These are phyloP conservation scores for Stemphylium vesicarium DNA, from an alignment of 2,329 filamentous ascomycete genomes.

Conservation along the genomic window DNA sequence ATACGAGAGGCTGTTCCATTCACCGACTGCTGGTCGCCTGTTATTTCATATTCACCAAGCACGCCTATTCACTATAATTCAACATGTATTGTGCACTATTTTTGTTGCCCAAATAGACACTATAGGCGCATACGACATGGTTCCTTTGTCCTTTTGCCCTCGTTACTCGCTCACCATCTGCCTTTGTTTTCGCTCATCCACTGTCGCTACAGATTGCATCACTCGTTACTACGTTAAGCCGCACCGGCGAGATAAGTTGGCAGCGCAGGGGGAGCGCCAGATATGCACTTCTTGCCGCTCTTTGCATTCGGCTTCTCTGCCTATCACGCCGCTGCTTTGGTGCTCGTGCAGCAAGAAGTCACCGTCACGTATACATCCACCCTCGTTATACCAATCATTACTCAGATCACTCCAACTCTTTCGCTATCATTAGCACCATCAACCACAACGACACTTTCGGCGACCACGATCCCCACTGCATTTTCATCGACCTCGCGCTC, in stretches of 20 bases:
- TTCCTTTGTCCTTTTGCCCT: not conserved
- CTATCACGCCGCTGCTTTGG: not conserved
- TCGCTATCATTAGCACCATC: not conserved
- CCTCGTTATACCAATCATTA: not conserved
- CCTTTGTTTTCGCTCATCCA: not conserved
- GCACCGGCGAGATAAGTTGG: not conserved
- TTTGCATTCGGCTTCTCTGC: not conserved
- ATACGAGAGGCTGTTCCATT: slow-evolving; percentile 15
- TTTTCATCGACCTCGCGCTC: too few relatives aligned
- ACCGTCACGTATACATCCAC: not conserved
- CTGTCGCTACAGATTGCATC: not conserved
- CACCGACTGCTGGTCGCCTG: slow-evolving; percentile 2
- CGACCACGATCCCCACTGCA: not conserved
- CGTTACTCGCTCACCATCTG: too few relatives aligned
- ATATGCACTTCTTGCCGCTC: not conserved
- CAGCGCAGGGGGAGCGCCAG: not conserved
- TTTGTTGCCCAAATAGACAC: not conserved
- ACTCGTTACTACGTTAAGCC: not conserved
- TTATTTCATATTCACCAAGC: slow-evolving; percentile 1
- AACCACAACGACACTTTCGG: not conserved
- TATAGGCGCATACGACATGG: not conserved
- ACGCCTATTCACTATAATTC: slow-evolving; percentile 1
- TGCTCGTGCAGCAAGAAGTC: not conserved
- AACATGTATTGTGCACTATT: not conserved
- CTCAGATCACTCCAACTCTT: not conserved